Conservation (phyloP, 2,329 filamentous ascomycete species). For the Hortaea werneckii region DNA sequence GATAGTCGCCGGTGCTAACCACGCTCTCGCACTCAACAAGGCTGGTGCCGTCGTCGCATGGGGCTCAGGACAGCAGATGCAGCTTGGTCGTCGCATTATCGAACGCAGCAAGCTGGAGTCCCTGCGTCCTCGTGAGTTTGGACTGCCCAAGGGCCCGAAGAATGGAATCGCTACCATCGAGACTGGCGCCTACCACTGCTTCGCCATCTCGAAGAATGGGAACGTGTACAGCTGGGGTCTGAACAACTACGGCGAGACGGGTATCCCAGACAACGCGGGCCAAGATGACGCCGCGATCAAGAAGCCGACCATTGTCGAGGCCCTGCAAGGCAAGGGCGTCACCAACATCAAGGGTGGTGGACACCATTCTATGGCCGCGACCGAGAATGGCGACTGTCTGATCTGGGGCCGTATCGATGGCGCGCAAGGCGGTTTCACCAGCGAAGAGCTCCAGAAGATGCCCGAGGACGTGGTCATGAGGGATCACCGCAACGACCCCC, state of each 20-base stretch:
- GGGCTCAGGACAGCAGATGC: slow-evolving; percentile 63
- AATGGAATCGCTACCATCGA: slow-evolving; percentile 50
- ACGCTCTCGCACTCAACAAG: slow-evolving; percentile 58
- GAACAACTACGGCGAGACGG: slow-evolving; percentile 78
- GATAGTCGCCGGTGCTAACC: slow-evolving; percentile 58
- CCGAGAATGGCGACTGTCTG: slow-evolving; percentile 42
- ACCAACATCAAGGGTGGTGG: slow-evolving; percentile 58
- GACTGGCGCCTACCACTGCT: slow-evolving; percentile 70
- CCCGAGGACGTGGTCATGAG: slow-evolving; percentile 50
- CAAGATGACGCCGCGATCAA: slow-evolving; percentile 61
- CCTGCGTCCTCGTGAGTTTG: slow-evolving; percentile 47
- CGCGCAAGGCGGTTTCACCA: slow-evolving; percentile 39
- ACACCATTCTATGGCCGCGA: slow-evolving; percentile 55
- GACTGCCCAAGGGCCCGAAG: slow-evolving; percentile 36
- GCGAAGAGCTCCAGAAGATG: slow-evolving; percentile 41
- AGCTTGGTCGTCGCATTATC: slow-evolving; percentile 54
- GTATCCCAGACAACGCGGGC: slow-evolving; percentile 49
- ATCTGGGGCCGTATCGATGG: slow-evolving; percentile 53
- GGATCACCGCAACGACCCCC: slow-evolving; percentile 51
- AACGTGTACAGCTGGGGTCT: slow-evolving; percentile 72
- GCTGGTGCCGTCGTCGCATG: slow-evolving; percentile 57
- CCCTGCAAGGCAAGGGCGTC: slow-evolving; percentile 53
- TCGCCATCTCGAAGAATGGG: slow-evolving; percentile 59
- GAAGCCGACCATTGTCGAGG: slow-evolving; percentile 55
- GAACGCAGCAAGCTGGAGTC: slow-evolving; percentile 47